Evolutionary conservation across 306 rosid species (phyloP).

Genomic region (Quercus ilex): DNA sequence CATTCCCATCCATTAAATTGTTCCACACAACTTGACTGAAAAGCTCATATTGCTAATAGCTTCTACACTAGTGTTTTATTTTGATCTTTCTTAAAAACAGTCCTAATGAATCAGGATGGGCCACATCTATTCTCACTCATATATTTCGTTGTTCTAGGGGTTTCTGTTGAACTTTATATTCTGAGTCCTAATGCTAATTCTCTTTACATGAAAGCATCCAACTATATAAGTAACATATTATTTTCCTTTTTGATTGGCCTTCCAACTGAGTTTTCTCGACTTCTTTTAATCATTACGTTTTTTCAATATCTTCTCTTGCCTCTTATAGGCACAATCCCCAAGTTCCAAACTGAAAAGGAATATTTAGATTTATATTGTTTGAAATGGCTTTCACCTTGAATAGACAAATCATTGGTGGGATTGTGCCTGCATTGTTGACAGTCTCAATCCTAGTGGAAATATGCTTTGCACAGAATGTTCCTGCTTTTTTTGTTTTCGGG

Average conservation of each 20-base stretch:
- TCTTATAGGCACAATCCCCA: not conserved
- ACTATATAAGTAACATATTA: not conserved
- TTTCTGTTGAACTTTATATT: too few relatives aligned
- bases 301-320: not conserved
- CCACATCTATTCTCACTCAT: too few relatives aligned
- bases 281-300: not conserved
- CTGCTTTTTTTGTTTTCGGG: constrained; percentile 69
- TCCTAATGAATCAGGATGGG: too few relatives aligned
- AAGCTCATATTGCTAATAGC: too few relatives aligned
- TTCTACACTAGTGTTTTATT: too few relatives aligned
- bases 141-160: too few relatives aligned
- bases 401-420: constrained; percentile 4
- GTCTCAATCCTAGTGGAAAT: constrained; percentile 16
- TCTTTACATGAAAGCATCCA: not conserved
- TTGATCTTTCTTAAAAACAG: too few relatives aligned
- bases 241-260: not conserved
- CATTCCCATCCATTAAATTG: not conserved
- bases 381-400: constrained; percentile 33
- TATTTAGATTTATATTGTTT: not conserved
- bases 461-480: constrained; percentile 31
- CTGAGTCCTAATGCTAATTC: too few relatives aligned
- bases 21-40: too few relatives aligned
- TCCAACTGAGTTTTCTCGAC: not conserved
- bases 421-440: constrained; percentile 14
- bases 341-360: not conserved